These are phyloP conservation scores for Seiridium unicorne DNA, from an alignment of 2,329 filamentous ascomycete species.

Conservation along the genomic window DNA sequence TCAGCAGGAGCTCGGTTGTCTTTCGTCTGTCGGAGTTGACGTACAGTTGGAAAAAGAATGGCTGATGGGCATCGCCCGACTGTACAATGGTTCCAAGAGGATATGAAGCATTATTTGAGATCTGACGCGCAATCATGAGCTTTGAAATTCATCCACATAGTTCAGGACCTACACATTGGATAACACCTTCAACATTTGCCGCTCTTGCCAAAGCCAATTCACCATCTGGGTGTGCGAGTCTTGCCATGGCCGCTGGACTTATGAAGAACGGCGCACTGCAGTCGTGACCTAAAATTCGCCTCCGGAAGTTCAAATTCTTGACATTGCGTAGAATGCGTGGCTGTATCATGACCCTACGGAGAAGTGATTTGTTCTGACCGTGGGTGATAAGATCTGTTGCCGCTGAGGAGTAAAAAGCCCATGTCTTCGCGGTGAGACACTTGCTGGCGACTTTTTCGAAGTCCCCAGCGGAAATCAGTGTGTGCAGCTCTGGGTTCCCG, in stretches of 20 bases:
- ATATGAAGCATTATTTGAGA: conserved; percentile 25
- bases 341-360: conserved; percentile 56
- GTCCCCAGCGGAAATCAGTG: conserved; percentile 58
- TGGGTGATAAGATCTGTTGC: conserved; percentile 62
- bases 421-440: conserved; percentile 60
- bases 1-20: conserved; percentile 45
- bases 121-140: conserved; percentile 28
- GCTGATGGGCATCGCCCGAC: conserved; percentile 17
- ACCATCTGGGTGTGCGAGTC: conserved; percentile 62
- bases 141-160: conserved; percentile 43
- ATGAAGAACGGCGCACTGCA: conserved; percentile 60
- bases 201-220: conserved; percentile 57
- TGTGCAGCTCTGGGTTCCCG: conserved; percentile 47
- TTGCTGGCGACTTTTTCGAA: conserved; percentile 56
- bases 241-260: conserved; percentile 63
- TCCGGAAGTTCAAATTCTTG: conserved; percentile 43
- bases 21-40: conserved; percentile 54
- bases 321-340: conserved; percentile 40
- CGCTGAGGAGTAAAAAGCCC: conserved; percentile 68
- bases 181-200: conserved; percentile 47
- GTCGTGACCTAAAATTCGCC: conserved; percentile 52
- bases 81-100: conserved; percentile 22
- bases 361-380: conserved; percentile 51
- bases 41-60: conserved; percentile 60
- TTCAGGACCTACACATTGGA: conserved; percentile 61